Evolutionary conservation across 2,329 filamentous ascomycete genomes (phyloP).

Genomic region (Xylariaceae sp.): DNA sequence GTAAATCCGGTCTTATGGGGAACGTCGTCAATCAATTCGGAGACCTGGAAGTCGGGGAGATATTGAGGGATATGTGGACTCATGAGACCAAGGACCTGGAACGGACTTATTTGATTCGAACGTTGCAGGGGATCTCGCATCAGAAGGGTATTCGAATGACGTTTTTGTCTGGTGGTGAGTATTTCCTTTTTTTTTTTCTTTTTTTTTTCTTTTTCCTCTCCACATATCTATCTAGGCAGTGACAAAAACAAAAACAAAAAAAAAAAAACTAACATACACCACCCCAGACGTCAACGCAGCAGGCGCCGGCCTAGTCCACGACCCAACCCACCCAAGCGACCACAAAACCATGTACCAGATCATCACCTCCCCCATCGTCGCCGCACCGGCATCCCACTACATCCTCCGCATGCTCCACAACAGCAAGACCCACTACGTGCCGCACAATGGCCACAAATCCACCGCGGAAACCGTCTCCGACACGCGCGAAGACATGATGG

Average conservation of each 20-base stretch:
- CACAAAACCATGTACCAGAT: constrained; percentile 99
- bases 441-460: constrained; percentile 74
- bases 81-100: constrained; percentile 97
- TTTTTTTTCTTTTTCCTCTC: not conserved
- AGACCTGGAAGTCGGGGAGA: constrained; percentile 89
- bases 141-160: constrained; percentile 96
- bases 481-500: constrained; percentile 99
- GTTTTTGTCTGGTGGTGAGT: constrained; percentile 79
- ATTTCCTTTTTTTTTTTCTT: constrained; percentile 1
- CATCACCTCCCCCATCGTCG: constrained; percentile 88
- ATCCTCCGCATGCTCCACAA: constrained; percentile 93
- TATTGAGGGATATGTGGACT: constrained; percentile 95
- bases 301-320: constrained; percentile 89
- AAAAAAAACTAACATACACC: not conserved
- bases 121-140: constrained; percentile 88
- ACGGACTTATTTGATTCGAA: constrained; percentile 91
- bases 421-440: constrained; percentile 87
- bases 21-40: constrained; percentile 93
- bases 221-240: too few relatives aligned
- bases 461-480: constrained; percentile 64
- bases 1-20: constrained; percentile 93
- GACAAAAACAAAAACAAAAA: not conserved
- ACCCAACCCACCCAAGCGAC: constrained; percentile 82
- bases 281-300: constrained; percentile 72
- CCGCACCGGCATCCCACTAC: constrained; percentile 76